These are phyloP conservation scores for Boeremia lycopersici DNA, from an alignment of 2,329 filamentous ascomycete species.

Conservation along the genomic window DNA sequence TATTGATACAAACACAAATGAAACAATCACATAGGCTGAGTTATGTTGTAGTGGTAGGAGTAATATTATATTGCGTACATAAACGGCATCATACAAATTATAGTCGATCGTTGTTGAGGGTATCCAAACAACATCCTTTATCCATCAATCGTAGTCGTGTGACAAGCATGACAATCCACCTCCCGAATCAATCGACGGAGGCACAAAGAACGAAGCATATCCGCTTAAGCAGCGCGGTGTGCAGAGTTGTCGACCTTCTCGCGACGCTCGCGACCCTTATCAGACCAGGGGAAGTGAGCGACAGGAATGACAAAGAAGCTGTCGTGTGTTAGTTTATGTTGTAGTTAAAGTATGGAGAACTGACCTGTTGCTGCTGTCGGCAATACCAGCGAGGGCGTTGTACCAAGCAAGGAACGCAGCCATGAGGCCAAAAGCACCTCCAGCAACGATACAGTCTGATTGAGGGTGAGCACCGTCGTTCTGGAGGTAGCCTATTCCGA, in stretches of 20 bases:
- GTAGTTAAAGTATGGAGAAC: slow-evolving; percentile 17
- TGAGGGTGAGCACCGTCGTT: slow-evolving; percentile 51
- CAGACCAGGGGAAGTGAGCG: slow-evolving; percentile 91
- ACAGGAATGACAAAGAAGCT: slow-evolving; percentile 95
- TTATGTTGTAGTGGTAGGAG: not conserved
- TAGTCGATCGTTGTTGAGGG: slow-evolving; percentile 7
- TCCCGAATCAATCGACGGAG: slow-evolving; percentile 12
- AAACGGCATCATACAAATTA: not conserved
- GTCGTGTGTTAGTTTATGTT: slow-evolving; percentile 19
- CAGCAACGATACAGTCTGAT: slow-evolving; percentile 55
- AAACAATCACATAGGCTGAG: too few species aligned
- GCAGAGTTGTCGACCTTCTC: slow-evolving; percentile 50
- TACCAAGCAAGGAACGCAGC: slow-evolving; percentile 62
- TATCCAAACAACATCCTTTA: slow-evolving; percentile 11
- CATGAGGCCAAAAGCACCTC: slow-evolving; percentile 59
- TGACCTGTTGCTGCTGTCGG: slow-evolving; percentile 59
- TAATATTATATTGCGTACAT: slow-evolving; percentile 11
- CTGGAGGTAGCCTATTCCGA: slow-evolving; percentile 61
- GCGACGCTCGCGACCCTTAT: slow-evolving; percentile 49
- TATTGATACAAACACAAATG: too few species aligned
- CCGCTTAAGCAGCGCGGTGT: slow-evolving; percentile 10
- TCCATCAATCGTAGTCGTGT: slow-evolving; percentile 3
- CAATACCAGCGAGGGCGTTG: slow-evolving; percentile 61
- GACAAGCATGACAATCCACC: not conserved
- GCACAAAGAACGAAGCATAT: not conserved